Conservation (phyloP, 176 grass and related monocot species). For the Avena eriantha region DNA sequence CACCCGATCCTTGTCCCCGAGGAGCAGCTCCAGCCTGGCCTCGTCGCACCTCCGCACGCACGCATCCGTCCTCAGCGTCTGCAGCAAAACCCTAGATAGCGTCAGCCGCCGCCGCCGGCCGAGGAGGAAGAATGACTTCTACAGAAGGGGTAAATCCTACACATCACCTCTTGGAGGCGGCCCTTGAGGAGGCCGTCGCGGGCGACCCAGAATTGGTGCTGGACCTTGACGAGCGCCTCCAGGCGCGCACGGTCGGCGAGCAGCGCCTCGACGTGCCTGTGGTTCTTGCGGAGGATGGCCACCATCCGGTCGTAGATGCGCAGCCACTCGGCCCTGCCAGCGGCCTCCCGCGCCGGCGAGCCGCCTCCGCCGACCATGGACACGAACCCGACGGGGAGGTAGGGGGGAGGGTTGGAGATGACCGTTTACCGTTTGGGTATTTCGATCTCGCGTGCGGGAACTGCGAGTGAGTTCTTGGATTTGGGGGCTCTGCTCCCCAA, state of each 20-base stretch:
- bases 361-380: constrained; percentile 23
- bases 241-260: constrained; percentile 37
- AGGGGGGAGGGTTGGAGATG: neutral
- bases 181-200: constrained; percentile 20
- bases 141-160: neutral
- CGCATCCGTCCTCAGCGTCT: constrained; percentile 32
- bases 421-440: neutral
- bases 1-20: constrained; percentile 47
- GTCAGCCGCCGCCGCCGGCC: constrained; percentile 7
- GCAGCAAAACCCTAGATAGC: constrained; percentile 18
- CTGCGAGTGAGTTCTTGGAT: too few species aligned
- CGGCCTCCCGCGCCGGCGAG: neutral
- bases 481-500: too few species aligned
- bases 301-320: constrained; percentile 37
- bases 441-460: neutral
- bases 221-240: constrained; percentile 42
- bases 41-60: neutral
- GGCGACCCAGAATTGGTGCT: constrained; percentile 16
- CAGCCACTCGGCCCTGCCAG: constrained; percentile 32
- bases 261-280: constrained; percentile 38
- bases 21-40: constrained; percentile 20
- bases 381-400: neutral
- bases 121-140: neutral
- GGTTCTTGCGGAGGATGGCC: constrained; percentile 42
- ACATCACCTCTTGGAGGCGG: constrained; percentile 10